Conservation (phyloP, 179 eudicot genomes). For the Corrigiola litoralis region DNA sequence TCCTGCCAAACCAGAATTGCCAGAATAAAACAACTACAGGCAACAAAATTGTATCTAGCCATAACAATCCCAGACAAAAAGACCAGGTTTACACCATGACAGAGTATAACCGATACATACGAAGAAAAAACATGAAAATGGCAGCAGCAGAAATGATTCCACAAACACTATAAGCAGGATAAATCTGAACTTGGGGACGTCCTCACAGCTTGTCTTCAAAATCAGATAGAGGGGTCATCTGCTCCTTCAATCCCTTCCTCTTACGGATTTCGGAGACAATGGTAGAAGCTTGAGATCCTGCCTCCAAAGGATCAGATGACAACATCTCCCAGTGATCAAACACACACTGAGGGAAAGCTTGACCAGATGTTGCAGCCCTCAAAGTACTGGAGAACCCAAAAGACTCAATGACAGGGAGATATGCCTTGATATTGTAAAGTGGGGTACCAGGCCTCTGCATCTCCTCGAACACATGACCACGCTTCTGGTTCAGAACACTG, state of each 20-base stretch:
- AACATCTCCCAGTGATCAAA: conserved; percentile 27
- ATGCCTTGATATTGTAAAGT: conserved; percentile 24
- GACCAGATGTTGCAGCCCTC: conserved; percentile 25
- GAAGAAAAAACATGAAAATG: no score
- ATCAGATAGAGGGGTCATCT: conserved; percentile 20
- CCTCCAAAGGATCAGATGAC: conserved; percentile 15
- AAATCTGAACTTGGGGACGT: no score
- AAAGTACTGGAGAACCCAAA: conserved; percentile 21
- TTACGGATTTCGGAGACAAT: conserved; percentile 8
- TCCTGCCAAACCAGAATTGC: not conserved
- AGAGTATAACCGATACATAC: no score
- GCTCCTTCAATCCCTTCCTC: conserved; percentile 26
- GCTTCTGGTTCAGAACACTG: conserved; percentile 27
- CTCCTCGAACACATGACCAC: conserved; percentile 26
- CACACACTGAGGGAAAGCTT: conserved; percentile 27
- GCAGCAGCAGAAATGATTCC: no score
- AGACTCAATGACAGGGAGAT: conserved; percentile 21
- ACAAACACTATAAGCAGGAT: no score
- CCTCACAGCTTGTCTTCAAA: conserved; percentile 23
- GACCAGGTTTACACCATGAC: no score
- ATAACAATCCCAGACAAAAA: no score
- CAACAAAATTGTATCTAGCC: not conserved
- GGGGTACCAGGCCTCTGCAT: conserved; percentile 27
- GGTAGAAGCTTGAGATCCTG: conserved; percentile 3
- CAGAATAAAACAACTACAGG: not conserved